Evolutionary conservation across 148 eudicot species (phyloP).

Genomic region (Simmondsia chinensis): DNA sequence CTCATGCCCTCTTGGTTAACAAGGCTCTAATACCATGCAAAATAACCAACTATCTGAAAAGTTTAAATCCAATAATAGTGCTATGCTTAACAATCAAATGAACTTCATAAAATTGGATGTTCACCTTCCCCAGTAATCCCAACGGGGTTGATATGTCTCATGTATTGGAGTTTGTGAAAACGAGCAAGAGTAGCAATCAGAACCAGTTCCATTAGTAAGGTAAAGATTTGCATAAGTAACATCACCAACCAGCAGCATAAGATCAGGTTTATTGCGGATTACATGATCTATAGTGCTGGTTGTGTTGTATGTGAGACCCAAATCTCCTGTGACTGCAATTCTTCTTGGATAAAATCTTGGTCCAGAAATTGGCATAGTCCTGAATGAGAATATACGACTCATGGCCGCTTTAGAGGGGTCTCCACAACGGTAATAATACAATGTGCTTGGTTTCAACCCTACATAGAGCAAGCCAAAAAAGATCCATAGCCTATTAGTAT

Average conservation of each 20-base stretch:
- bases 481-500: background rate
- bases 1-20: no score
- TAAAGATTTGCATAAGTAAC: constrained; percentile 83
- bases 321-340: constrained; percentile 80
- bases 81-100: no score
- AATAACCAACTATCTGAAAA: no score
- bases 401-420: constrained; percentile 67
- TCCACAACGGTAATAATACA: constrained; percentile 81
- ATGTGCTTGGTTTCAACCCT: constrained; percentile 61
- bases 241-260: constrained; percentile 79
- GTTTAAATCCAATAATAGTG: no score
- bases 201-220: constrained; percentile 83
- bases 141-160: constrained; percentile 95
- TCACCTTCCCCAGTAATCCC: constrained; percentile 99
- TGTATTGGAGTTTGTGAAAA: constrained; percentile 86
- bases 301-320: constrained; percentile 84
- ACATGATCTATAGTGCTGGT: constrained; percentile 70
- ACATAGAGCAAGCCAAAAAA: constrained; percentile 1
- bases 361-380: constrained; percentile 73
- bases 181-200: constrained; percentile 87
- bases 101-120: no score
- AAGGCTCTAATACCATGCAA: no score
- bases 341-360: constrained; percentile 54
- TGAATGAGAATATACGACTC: constrained; percentile 52
- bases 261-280: constrained; percentile 65